Conservation (phyloP, 2,329 filamentous ascomycete species). For the Fonsecaea pugnacius region DNA sequence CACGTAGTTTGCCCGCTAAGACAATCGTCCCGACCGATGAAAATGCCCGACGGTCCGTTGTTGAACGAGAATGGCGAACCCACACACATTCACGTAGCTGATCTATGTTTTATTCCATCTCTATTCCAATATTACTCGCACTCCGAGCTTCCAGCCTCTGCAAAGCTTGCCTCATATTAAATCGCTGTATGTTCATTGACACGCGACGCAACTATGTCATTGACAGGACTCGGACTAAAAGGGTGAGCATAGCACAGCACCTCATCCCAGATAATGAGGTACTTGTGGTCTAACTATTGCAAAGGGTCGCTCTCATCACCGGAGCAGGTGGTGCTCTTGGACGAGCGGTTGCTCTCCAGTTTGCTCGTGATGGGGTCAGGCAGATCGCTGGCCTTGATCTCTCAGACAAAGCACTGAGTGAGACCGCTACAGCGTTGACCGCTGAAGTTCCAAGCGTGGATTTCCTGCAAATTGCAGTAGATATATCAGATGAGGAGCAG, state of each 20-base stretch:
- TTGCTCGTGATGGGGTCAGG: constrained; percentile 34
- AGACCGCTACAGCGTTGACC: constrained; percentile 10
- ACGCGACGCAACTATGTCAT: constrained; percentile 1
- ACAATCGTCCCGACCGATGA: neutral
- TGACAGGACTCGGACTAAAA: constrained; percentile 12
- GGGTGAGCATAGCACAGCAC: neutral
- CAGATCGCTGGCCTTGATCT: constrained; percentile 18
- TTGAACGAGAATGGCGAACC: neutral
- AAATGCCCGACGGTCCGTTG: neutral
- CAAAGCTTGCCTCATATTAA: neutral
- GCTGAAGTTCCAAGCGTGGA: constrained; percentile 12
- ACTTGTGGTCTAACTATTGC: neutral
- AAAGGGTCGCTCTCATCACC: constrained; percentile 50
- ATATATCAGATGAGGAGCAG: constrained; percentile 17
- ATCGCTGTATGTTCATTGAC: neutral
- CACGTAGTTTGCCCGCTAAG: constrained; percentile 5
- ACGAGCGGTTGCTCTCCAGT: constrained; percentile 51
- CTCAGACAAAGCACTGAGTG: constrained; percentile 3
- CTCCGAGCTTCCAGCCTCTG: neutral
- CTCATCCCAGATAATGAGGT: neutral
- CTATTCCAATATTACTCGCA: neutral
- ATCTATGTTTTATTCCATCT: neutral
- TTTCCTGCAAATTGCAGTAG: constrained; percentile 14
- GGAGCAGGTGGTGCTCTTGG: constrained; percentile 54
- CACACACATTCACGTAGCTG: neutral